A percentile compares a stretch with the other conserved stretches of the same genome.
Conservation (phyloP, 1,284 basidiomycete genomes). For the Blastosporella zonata region DNA sequence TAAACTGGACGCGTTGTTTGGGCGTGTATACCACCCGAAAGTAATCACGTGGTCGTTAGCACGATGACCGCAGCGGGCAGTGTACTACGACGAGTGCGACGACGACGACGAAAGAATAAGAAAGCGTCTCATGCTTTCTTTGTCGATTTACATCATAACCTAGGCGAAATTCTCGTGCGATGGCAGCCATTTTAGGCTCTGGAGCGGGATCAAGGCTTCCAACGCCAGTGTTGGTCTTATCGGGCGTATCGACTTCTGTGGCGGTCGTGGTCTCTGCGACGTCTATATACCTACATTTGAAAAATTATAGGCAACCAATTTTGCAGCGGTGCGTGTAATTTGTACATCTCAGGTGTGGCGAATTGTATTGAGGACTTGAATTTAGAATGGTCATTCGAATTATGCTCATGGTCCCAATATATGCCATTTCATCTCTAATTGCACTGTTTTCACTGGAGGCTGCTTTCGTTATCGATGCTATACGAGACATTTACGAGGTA, state of each 20-base stretch:
- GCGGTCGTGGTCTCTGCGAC: constrained; percentile 80
- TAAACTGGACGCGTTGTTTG: no score
- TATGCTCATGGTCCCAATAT: constrained; percentile 96
- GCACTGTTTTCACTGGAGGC: constrained; percentile 93
- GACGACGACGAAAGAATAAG: constrained; percentile 1
- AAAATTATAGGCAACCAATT: constrained; percentile 84
- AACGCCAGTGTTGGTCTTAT: constrained; percentile 52
- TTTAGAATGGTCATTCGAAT: constrained; percentile 90
- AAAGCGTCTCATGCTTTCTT: not conserved
- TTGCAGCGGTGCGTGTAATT: constrained; percentile 65
- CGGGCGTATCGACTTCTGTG: constrained; percentile 60
- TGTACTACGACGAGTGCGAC: no score
- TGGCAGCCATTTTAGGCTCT: constrained; percentile 23
- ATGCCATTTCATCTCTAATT: constrained; percentile 88
- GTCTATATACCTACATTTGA: constrained; percentile 87
- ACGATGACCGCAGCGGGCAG: constrained; percentile 5
- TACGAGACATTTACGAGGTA: constrained; percentile 96
- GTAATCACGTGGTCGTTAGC: not conserved
- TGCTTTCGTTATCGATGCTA: constrained; percentile 94
- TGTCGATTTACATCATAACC: not conserved
- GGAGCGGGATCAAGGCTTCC: constrained; percentile 54
- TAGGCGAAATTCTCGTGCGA: constrained; percentile 1
- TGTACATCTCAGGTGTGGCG: not conserved
- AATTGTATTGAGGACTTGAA: not conserved
- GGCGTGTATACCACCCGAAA: not conserved